A percentile compares a stretch with the other conserved stretches of the same genome.
These are phyloP conservation scores for Platanus orientalis DNA, from an alignment of 164 flowering plant species.

Conservation along the genomic window DNA sequence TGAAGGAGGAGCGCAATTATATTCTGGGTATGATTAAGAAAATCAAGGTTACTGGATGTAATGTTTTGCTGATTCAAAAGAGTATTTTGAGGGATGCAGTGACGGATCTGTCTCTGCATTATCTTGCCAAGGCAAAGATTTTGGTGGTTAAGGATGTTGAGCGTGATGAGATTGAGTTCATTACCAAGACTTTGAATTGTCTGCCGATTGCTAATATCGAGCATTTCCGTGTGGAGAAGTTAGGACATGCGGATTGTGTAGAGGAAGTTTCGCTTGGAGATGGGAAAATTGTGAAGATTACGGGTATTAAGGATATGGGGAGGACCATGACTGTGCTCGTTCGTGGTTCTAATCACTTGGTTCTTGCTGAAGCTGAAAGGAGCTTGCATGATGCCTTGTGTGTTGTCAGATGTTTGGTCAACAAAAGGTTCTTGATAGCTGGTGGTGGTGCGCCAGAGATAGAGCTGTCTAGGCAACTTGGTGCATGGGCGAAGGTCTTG, in stretches of 20 bases:
- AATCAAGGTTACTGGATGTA: slow-evolving; percentile 64
- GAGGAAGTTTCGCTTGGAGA: too few relatives aligned
- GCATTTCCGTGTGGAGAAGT: slow-evolving; percentile 85
- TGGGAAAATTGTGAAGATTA: slow-evolving; percentile 81
- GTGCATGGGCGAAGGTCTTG: slow-evolving; percentile 91
- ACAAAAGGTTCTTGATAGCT: slow-evolving; percentile 83
- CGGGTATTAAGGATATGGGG: slow-evolving; percentile 93
- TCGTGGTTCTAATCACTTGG: slow-evolving; percentile 88
- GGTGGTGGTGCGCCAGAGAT: slow-evolving; percentile 99
- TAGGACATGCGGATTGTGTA: slow-evolving; percentile 81
- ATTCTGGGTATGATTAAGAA: slow-evolving; percentile 75
- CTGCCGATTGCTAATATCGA: slow-evolving; percentile 93
- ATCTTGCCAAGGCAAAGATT: slow-evolving; percentile 87
- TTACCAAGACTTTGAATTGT: slow-evolving; percentile 90
- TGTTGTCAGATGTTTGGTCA: too few relatives aligned
- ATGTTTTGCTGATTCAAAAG: slow-evolving; percentile 65
- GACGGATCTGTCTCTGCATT: slow-evolving; percentile 73
- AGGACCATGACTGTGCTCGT: slow-evolving; percentile 79
- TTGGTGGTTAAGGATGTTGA: slow-evolving; percentile 91
- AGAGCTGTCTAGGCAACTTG: slow-evolving; percentile 93
- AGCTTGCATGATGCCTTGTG: too few relatives aligned
- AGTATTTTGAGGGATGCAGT: slow-evolving; percentile 73
- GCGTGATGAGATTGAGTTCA: slow-evolving; percentile 91
- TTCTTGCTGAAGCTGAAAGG: slow-evolving; percentile 90
- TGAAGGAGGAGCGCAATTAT: slow-evolving; percentile 75